Conservation (phyloP, 257 asterid species). For the Hygrophila difformis region DNA sequence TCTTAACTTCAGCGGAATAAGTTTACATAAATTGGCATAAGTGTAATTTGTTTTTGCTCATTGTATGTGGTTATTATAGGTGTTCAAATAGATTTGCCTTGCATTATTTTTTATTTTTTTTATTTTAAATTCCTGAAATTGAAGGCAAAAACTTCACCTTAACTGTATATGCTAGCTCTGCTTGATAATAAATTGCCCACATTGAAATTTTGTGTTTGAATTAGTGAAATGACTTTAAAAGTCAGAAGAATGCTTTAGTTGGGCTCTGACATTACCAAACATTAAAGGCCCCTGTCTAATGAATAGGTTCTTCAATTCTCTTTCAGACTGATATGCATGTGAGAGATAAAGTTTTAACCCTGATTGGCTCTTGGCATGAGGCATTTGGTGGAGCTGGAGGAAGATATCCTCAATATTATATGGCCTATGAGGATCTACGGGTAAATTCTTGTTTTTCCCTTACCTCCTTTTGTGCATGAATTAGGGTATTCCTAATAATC, state of each 20-base stretch:
- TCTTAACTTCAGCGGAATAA: too few relatives aligned
- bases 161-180: too few relatives aligned
- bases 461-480: neutral
- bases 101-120: too few relatives aligned
- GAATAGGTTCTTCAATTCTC: conserved; percentile 7
- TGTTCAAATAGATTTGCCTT: too few relatives aligned
- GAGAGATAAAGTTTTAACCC: conserved; percentile 60
- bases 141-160: too few relatives aligned
- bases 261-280: neutral
- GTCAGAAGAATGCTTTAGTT: too few relatives aligned
- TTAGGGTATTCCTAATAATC: neutral
- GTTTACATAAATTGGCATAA: too few relatives aligned
- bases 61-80: too few relatives aligned
- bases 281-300: conserved; percentile 6
- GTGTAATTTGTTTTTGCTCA: too few relatives aligned
- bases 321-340: conserved; percentile 84
- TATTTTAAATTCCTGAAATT: too few relatives aligned
- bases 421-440: conserved; percentile 88
- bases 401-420: conserved; percentile 73
- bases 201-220: neutral
- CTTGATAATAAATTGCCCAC: neutral
- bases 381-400: conserved; percentile 93
- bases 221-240: too few relatives aligned
- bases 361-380: conserved; percentile 83
- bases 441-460: conserved; percentile 31